Base-by-base conservation (phyloP, 805 yeast species). In the Candida coquimbonensis region DNA sequence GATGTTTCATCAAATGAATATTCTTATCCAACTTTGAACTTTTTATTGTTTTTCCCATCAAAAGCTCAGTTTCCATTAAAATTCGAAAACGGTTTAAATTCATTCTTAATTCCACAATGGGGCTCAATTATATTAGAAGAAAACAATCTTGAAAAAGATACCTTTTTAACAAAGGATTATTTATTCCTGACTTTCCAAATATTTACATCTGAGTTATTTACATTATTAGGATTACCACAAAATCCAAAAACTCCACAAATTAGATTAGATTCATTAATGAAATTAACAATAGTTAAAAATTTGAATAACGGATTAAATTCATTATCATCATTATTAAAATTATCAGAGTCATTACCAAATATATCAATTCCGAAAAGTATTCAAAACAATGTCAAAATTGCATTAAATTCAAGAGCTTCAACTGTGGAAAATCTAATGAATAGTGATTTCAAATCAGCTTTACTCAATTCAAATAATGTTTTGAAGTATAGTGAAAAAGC, bases 101-200 rank as follows among this genome's bases (percentile, higher is more conserved):
- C 51, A 45, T 89, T 83, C 57, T 63, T 85, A 39, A 78, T 91
- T 21, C 95, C 96, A 8, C 95, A 86, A 64, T 90, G 96, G 96
- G 96, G 50, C 77, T 87, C 46, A 63, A 68, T 56, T 67, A 83
- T 51, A 58, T 67, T 60, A 72, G 82, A 61, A 39, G 55, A 57
- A 6, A 47, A 51, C n/a, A 56, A 66, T n/a, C 27, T 66, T 11
- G 49, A 51, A 9, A 38, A 44, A 38, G 52, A 60, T 55, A 49
- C 61, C 37, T 51, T 53, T 3, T 52, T 82, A n/a, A 53, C 64
- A 2, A 61, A 64, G 33, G 64, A 59, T 2, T 81, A 76, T 32
- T 67, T 89, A 45, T 55, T 65, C 9, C 81, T 83, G 1, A 65
- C 81, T 1, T 64, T 88, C 61, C 85, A 83, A 50, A 71, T 73